A percentile compares a stretch with the other conserved stretches of the same genome.
phyloP scores from a whole-genome alignment of 2,329 filamentous ascomycete species.

The Plenodomus tracheiphilus region DNA sequence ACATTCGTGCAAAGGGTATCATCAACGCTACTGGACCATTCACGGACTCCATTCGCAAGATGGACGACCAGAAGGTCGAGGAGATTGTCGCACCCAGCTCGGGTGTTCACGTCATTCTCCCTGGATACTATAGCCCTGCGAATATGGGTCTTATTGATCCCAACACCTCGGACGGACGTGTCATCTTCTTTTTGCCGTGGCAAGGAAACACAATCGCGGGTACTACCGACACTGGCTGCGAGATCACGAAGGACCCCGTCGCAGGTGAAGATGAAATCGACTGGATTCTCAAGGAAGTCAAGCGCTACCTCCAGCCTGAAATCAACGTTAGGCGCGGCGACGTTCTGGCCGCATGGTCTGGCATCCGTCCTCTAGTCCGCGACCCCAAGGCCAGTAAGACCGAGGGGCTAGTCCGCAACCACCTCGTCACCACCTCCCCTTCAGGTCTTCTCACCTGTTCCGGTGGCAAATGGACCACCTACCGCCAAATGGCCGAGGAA shows the following conservation, averaged over 20 bases:
- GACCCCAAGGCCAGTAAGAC: constrained; percentile 85
- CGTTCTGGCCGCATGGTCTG: constrained; percentile 88
- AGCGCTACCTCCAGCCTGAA: constrained; percentile 78
- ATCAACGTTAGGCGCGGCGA: constrained; percentile 84
- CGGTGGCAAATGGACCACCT: constrained; percentile 91
- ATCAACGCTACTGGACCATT: constrained; percentile 91
- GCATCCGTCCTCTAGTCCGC: constrained; percentile 82
- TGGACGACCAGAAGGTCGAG: constrained; percentile 72
- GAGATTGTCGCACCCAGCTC: constrained; percentile 86
- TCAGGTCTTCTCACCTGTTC: constrained; percentile 83
- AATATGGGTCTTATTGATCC: constrained; percentile 90
- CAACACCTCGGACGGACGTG: constrained; percentile 81
- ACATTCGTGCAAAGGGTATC: constrained; percentile 75
- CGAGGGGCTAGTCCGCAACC: constrained; percentile 84
- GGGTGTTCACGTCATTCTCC: constrained; percentile 83
- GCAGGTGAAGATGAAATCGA: constrained; percentile 83
- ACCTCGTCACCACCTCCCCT: constrained; percentile 76
- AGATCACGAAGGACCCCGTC: constrained; percentile 72
- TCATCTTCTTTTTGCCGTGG: constrained; percentile 93
- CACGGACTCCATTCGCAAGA: constrained; percentile 80
- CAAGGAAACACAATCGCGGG: constrained; percentile 91
- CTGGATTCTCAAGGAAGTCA: constrained; percentile 85
- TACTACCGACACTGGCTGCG: constrained; percentile 78
- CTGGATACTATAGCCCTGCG: constrained; percentile 81
- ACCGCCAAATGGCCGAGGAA: constrained; percentile 91